Evolutionary conservation across 2,329 filamentous ascomycete genomes (phyloP), one percentile per base, ranked within the genome.

Genomic region (Penicillium paneum): DNA sequence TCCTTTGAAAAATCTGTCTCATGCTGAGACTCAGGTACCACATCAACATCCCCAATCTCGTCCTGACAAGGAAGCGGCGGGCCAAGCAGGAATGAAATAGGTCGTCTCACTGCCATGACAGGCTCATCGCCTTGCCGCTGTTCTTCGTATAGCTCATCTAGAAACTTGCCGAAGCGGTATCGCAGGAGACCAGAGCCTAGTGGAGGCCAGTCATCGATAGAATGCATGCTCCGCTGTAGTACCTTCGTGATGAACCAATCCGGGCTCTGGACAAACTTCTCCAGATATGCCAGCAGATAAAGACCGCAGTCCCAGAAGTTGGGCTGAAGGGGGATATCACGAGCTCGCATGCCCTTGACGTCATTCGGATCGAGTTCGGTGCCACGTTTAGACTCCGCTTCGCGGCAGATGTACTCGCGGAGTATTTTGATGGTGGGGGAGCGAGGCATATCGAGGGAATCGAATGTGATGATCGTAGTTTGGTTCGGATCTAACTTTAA

Each of bases 291-390:
- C 4, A 97, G 77, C 3, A 97, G 77, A 64, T 89, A 99, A 0
- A 97, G 77, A 8, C 94, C 94, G 66, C 94, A 99, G 69, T 99
- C 94, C 57, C 84, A 92, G 63, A 82, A 89, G 67, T 99, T 97
- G 45, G 83, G 75, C 71, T 99, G 94, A 57, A 82, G 76, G 0
- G 94, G 93, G 13, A 97, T 87, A 8, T 81, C 79, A 56, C 83
- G 88, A 5, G 89, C 90, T 36, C 85, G 91, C 78, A 89, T 85
- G 4, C 83, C 84, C 58, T 78, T 77, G 51, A 84, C 73, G 11
- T 73, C 64, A 5, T 69, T 71, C n/a, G 71, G 67, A 11, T 77
- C 69, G 13, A 82, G 74, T 5, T 76, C 69, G 57, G 81, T 73
- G 13, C 72, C 68, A n/a, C 76, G 78, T 65, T 84, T 94, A 77